Evolutionary conservation across 768 basidiomycete genomes (phyloP).

Genomic region (Hericium rajendrae): DNA sequence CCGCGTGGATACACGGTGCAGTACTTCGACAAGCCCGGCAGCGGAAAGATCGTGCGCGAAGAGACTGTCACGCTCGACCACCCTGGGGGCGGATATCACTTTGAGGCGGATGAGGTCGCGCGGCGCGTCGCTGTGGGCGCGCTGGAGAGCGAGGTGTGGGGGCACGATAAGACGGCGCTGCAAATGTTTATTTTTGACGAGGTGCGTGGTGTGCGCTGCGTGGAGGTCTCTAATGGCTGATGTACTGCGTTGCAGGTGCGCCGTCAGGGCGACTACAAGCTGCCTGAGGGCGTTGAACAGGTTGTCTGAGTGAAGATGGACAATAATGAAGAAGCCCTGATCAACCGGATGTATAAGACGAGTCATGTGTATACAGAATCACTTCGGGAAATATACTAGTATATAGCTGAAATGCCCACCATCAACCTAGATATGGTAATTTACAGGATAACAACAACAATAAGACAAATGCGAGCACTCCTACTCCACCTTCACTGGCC

Average conservation of each 20-base stretch:
- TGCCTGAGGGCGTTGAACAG: constrained; percentile 58
- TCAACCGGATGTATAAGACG: too few species aligned
- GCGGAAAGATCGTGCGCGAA: constrained; percentile 36
- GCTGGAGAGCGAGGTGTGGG: constrained; percentile 65
- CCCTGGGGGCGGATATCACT: constrained; percentile 53
- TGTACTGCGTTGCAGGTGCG: constrained; percentile 35
- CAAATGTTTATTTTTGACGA: constrained; percentile 83
- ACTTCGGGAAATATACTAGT: too few species aligned
- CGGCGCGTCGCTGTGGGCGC: constrained; percentile 66
- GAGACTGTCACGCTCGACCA: constrained; percentile 40
- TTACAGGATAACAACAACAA: too few species aligned
- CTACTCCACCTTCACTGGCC: too few species aligned
- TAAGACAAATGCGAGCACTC: too few species aligned
- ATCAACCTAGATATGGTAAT: too few species aligned
- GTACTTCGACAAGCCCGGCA: constrained; percentile 41
- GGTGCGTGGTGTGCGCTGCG: constrained; percentile 29
- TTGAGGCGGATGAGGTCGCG: constrained; percentile 84
- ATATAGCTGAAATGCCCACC: too few species aligned
- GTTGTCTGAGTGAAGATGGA: constrained; percentile 17
- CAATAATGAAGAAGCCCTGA: not conserved
- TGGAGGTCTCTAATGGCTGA: not conserved
- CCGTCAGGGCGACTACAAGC: constrained; percentile 53
- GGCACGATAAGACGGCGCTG: constrained; percentile 68
- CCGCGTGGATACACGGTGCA: constrained; percentile 59
- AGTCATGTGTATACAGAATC: too few species aligned